Evolutionary conservation across 306 rosid species (phyloP), one percentile per base, ranked within the genome.

Genomic region (Gynostemma pentaphyllum): DNA sequence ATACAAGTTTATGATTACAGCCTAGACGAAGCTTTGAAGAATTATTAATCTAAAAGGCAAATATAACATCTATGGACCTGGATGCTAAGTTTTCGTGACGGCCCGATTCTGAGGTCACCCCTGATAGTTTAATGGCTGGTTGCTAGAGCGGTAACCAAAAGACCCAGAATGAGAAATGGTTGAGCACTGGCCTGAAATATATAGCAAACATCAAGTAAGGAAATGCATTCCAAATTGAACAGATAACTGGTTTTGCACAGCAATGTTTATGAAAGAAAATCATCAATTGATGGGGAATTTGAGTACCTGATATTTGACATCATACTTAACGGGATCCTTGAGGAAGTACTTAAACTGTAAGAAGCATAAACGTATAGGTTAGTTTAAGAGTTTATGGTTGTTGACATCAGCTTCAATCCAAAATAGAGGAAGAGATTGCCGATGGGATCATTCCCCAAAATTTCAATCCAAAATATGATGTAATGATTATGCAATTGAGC

Each of bases 81-180:
- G n/a, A n/a, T n/a, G n/a, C n/a, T n/a, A n/a, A n/a, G n/a, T n/a
- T n/a, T n/a, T n/a, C n/a, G n/a, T n/a, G n/a, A n/a, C n/a, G n/a
- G n/a, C n/a, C n/a, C n/a, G n/a, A n/a, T n/a, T n/a, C n/a, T n/a
- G n/a, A n/a, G n/a, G n/a, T n/a, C n/a, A n/a, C n/a, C n/a, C n/a
- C n/a, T n/a, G n/a, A n/a, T n/a, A 32, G 23, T 26, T 79, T 67
- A 82, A 70, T 82, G 87, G 66, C 84, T 82, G 48, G 76, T 79
- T 51, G 87, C 87, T 45, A 82, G 40, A 28, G 87, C 87, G 60
- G 87, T 82, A 54, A 82, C 82, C 60, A 79, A 56, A 3, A 82
- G 78, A 66, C 87, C 87, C 13, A 82, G 82, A 26, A 82, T 75
- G 13, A 82, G 87, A 74, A 82, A 82, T 57, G 87, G 87, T 67